A percentile compares a stretch with the other conserved stretches of the same genome.
Conservation (phyloP, 148 eudicot genomes). For the Bassia scoparia region DNA sequence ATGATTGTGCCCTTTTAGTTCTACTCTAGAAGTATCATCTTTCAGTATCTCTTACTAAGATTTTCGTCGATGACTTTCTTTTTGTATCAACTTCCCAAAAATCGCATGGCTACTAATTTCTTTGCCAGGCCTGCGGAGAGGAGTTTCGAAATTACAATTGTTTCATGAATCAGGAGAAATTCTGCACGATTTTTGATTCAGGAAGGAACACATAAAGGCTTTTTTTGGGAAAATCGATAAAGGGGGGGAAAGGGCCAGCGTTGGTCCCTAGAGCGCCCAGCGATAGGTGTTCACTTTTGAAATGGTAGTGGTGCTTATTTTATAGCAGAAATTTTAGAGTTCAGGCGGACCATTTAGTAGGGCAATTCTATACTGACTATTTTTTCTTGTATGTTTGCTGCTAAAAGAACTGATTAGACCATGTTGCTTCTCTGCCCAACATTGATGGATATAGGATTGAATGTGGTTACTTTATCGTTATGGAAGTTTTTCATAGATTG, state of each 20-base stretch:
- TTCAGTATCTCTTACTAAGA: slow-evolving; percentile 56
- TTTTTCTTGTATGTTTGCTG: not conserved
- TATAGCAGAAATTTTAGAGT: slow-evolving; percentile 72
- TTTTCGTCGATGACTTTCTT: slow-evolving; percentile 81
- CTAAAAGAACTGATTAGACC: not conserved
- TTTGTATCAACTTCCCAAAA: slow-evolving; percentile 77
- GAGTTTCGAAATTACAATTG: slow-evolving; percentile 79
- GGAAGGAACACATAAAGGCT: slow-evolving; percentile 19
- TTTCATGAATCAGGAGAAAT: slow-evolving; percentile 74
- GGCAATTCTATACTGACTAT: slow-evolving; percentile 22
- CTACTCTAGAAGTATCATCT: slow-evolving; percentile 14
- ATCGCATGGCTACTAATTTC: slow-evolving; percentile 57
- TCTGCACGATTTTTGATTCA: slow-evolving; percentile 54
- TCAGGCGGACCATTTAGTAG: slow-evolving; percentile 92
- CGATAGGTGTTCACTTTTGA: slow-evolving; percentile 59
- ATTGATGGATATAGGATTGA: not conserved
- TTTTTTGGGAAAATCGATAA: too few relatives aligned
- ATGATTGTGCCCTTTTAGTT: slow-evolving; percentile 15
- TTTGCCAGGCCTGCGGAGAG: slow-evolving; percentile 54
- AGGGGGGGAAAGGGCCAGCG: too few relatives aligned
- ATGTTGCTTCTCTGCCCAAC: not conserved
- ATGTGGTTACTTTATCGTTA: too few relatives aligned
- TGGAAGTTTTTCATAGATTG: too few relatives aligned
- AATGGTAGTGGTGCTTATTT: slow-evolving; percentile 96
- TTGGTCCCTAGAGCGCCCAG: slow-evolving; percentile 43